Base-by-base conservation (phyloP, 2,329 filamentous ascomycete species). In the Calonectria ilicicola region DNA sequence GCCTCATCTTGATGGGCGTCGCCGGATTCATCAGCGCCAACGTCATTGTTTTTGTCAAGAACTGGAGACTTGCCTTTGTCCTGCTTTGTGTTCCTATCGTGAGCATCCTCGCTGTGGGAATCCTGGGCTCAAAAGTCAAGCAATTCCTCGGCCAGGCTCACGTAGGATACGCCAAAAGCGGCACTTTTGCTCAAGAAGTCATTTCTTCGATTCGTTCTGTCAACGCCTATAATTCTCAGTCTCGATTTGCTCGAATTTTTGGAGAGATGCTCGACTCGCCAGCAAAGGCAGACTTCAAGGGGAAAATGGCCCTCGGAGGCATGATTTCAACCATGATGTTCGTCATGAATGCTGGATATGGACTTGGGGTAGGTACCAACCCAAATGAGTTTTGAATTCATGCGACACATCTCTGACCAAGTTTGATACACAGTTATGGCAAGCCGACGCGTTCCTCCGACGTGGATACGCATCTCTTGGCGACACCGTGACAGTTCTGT, bases 51-150 rank as follows among this genome's bases (percentile, higher is more conserved):
- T 98, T 95, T 81, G 84, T 95, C 82, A 93, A 93, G 79, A 95
- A 92, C 83, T 97, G 94, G 93, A 96, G 95, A 82, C 86, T 98
- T 72, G 95, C 95, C 0, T 84, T 97, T 63, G 97, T 98, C 77
- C 88, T 96, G 47, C 88, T 90, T 21, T 95, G 93, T 0, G 86
- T 95, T 38, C 93, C 94, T 2, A 90, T 97, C 58, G 85, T 93
- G 15, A 69, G 92, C 10, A 86, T 91, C 74, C 95, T 96, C 92
- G 93, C 91, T 49, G 85, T 85, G 56, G 90, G 92, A 15, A 92
- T 94, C 77, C 91, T 96, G 76, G 87, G 95, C 81, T 93, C 91
- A 80, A 95, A 88, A 83, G 94, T 92, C 83, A 95, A 94, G 82
- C 85, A 89, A 66, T 92, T 93, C 2, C 86, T 96, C 56, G 86